Evolutionary conservation across 495 filamentous ascomycete genomes (phyloP).

Genomic region (Hyaloscypha variabilis): DNA sequence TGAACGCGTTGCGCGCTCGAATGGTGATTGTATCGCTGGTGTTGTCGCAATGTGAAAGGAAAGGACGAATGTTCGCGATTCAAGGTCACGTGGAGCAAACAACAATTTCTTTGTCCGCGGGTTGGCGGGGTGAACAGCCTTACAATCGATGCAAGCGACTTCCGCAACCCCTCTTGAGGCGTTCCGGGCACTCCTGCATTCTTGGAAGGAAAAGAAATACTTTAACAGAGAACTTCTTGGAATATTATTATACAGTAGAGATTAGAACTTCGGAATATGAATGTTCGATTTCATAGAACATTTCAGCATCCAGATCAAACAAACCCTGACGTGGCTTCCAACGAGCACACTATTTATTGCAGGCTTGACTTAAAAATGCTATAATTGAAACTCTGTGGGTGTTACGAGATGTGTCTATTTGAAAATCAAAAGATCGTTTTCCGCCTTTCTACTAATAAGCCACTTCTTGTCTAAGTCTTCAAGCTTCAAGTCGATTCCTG

Average conservation of each 20-base stretch:
- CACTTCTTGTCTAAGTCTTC: too few species aligned
- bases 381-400: too few species aligned
- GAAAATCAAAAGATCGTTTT: too few species aligned
- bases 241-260: not conserved
- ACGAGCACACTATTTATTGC: too few species aligned
- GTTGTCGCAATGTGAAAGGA: constrained; percentile 11
- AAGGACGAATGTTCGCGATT: not conserved
- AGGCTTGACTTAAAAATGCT: too few species aligned
- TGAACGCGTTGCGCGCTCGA: constrained; percentile 14
- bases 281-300: too few species aligned
- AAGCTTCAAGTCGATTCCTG: not conserved
- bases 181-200: not conserved
- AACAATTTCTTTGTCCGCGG: not conserved
- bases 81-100: constrained; percentile 11
- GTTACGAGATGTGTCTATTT: too few species aligned
- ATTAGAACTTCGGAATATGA: not conserved
- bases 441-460: too few species aligned
- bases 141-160: constrained; percentile 1
- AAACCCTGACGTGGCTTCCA: too few species aligned
- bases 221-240: not conserved
- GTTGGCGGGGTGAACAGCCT: constrained; percentile 14
- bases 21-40: not conserved
- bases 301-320: too few species aligned
- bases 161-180: not conserved
- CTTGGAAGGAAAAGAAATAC: not conserved